phyloP scores from a whole-genome alignment of 2,329 filamentous ascomycete genomes.

The Ceratocystis eucalypticola region DNA sequence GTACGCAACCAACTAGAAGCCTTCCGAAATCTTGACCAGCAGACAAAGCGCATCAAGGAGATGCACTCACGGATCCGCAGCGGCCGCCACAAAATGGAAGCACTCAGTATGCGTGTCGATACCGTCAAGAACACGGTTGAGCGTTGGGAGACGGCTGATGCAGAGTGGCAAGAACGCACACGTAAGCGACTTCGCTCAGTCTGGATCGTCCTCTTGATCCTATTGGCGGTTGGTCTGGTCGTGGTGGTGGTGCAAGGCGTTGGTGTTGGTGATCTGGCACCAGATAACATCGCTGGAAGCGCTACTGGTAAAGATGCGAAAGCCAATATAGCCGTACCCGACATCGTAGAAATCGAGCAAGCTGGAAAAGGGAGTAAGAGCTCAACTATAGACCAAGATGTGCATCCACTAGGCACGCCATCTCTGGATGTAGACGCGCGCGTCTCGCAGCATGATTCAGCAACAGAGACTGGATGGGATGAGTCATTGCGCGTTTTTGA shows the following conservation, averaged over 20 bases:
- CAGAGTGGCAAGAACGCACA: conserved; percentile 55
- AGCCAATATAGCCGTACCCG: not conserved
- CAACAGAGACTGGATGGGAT: conserved; percentile 21
- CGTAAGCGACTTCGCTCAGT: conserved; percentile 46
- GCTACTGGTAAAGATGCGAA: not conserved
- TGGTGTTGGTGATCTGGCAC: conserved; percentile 5
- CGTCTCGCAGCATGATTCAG: conserved; percentile 6
- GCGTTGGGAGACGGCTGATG: conserved; percentile 52
- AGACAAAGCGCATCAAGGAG: conserved; percentile 48
- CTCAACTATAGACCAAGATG: not conserved
- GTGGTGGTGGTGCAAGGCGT: conserved; percentile 25
- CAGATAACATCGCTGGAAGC: not conserved
- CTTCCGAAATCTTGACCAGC: conserved; percentile 49
- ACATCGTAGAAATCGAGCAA: not conserved
- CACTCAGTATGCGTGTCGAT: conserved; percentile 50
- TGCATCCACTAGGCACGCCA: not conserved
- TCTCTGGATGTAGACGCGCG: not conserved
- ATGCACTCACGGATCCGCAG: conserved; percentile 48
- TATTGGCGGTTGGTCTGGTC: conserved; percentile 36
- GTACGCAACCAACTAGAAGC: conserved; percentile 45
- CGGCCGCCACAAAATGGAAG: conserved; percentile 45
- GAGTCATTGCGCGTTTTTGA: conserved; percentile 34
- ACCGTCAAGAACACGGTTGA: conserved; percentile 51
- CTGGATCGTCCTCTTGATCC: conserved; percentile 44
- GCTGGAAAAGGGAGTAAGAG: not conserved